Percentiles rank a stretch among this genome's conserved stretches.
Conservation (phyloP, 768 basidiomycete species). For the Suillus hirtellus region DNA sequence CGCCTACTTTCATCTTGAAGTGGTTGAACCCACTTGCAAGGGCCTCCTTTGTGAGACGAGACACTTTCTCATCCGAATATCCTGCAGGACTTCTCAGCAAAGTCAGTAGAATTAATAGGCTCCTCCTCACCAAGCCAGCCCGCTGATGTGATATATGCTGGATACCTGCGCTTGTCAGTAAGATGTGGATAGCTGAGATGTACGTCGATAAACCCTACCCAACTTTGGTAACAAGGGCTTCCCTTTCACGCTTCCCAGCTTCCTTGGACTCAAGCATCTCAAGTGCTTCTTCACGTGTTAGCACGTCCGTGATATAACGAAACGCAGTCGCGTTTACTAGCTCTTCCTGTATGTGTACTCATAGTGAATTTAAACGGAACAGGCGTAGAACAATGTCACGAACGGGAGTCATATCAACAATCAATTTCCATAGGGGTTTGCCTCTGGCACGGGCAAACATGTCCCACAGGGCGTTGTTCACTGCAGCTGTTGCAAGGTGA, state of each 20-base stretch:
- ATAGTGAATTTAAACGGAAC: background rate
- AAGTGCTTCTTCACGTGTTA: slow-evolving; percentile 89
- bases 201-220: slow-evolving; percentile 43
- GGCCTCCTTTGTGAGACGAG: slow-evolving; percentile 82
- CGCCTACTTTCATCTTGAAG: slow-evolving; percentile 99
- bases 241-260: slow-evolving; percentile 74
- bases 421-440: slow-evolving; percentile 93
- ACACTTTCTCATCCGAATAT: slow-evolving; percentile 91
- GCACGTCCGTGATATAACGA: slow-evolving; percentile 90
- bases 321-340: slow-evolving; percentile 76
- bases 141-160: slow-evolving; percentile 91
- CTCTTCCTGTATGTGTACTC: slow-evolving; percentile 55
- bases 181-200: background rate
- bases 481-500: slow-evolving; percentile 84
- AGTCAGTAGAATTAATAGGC: background rate
- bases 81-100: slow-evolving; percentile 41
- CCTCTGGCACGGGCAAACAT: slow-evolving; percentile 77
- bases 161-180: slow-evolving; percentile 56
- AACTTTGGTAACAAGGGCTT: slow-evolving; percentile 67
- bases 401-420: slow-evolving; percentile 87
- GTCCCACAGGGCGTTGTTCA: slow-evolving; percentile 94
- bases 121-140: slow-evolving; percentile 75
- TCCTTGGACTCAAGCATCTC: slow-evolving; percentile 78
- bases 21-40: slow-evolving; percentile 90
- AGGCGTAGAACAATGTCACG: slow-evolving; percentile 12